Evolutionary conservation across 192 early-diverging fungal species (phyloP).

Genomic region (Physocladia obscura): DNA sequence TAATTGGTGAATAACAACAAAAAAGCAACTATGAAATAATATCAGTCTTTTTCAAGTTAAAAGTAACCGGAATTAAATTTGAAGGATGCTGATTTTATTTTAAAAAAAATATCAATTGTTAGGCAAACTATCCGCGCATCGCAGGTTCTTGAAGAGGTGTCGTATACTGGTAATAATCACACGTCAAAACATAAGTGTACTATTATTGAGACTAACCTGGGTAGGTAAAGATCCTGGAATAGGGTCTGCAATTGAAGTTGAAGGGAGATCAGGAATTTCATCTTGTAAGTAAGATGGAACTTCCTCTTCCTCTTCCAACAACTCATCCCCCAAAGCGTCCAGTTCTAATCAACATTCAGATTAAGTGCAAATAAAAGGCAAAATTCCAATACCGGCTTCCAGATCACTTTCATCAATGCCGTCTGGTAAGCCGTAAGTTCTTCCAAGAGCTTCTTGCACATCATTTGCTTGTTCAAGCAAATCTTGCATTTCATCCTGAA

Average conservation of each 20-base stretch:
- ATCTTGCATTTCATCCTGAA: constrained; percentile 99
- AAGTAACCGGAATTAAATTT: no score
- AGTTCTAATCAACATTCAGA: constrained; percentile 60
- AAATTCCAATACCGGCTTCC: constrained; percentile 71
- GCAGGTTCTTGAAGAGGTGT: no score
- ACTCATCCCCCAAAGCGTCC: constrained; percentile 93
- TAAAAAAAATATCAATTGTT: no score
- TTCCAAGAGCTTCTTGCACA: constrained; percentile 90
- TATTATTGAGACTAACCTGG: no score
- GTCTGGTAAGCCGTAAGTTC: constrained; percentile 90
- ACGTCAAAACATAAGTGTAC: no score
- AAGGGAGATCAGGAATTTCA: constrained; percentile 35
- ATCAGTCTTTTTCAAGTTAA: no score
- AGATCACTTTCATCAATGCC: constrained; percentile 96
- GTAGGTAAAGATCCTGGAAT: background rate
- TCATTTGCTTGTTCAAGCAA: constrained; percentile 96
- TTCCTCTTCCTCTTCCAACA: constrained; percentile 72
- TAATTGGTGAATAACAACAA: no score
- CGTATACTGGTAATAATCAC: no score
- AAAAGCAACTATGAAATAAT: no score
- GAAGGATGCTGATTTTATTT: no score
- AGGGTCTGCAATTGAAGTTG: constrained; percentile 31
- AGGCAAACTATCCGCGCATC: no score
- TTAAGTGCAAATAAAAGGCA: background rate
- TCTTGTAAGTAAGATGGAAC: constrained; percentile 85